Evolutionary conservation across 169 alveolate genomes (phyloP).

Genomic region (Plasmodium sp.): DNA sequence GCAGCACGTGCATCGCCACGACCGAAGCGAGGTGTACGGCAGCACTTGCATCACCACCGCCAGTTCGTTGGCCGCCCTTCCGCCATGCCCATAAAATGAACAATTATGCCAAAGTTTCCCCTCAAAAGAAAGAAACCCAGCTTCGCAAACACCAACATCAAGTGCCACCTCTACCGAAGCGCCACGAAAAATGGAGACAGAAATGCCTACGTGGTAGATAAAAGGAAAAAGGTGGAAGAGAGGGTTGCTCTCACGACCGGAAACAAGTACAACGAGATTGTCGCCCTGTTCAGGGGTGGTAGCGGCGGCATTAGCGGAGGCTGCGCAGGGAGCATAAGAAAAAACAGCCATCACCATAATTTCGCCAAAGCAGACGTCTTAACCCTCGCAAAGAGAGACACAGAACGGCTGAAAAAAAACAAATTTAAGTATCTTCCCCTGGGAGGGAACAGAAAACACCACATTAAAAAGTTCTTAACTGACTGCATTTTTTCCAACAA

Average conservation of each 20-base stretch:
- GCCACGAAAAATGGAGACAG: neutral
- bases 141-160: conserved; percentile 10
- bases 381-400: conserved; percentile 34
- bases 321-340: neutral
- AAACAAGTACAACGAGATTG: conserved; percentile 23
- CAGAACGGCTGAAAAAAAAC: conserved; percentile 39
- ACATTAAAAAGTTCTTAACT: conserved; percentile 10
- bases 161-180: conserved; percentile 6
- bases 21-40: neutral
- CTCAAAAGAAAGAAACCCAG: conserved; percentile 21
- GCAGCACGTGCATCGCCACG: neutral
- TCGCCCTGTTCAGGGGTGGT: neutral
- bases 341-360: neutral
- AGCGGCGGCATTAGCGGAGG: too few species aligned
- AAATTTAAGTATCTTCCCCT: conserved; percentile 5
- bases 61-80: neutral
- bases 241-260: neutral
- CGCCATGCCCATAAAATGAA: conserved; percentile 8
- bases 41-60: neutral
- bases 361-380: conserved; percentile 18
- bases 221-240: conserved; percentile 5
- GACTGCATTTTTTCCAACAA: neutral
- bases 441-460: conserved; percentile 38
- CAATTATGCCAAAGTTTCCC: conserved; percentile 46
- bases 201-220: neutral